phyloP scores from a whole-genome alignment of 495 filamentous ascomycete genomes.

The Haplographium delicatum region DNA sequence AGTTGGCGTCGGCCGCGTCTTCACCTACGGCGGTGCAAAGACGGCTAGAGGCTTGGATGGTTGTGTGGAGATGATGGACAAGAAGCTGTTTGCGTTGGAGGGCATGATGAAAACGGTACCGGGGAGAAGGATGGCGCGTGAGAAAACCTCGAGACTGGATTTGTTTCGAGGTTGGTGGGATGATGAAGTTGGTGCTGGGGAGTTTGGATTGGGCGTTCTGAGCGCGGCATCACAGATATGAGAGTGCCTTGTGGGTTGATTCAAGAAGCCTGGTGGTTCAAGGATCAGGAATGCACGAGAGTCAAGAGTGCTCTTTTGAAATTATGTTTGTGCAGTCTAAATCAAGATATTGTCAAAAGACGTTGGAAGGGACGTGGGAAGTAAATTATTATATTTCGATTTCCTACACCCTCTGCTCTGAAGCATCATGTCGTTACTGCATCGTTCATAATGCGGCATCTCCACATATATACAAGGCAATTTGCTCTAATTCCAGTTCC shows the following conservation, averaged over 20 bases:
- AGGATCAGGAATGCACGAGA: no score
- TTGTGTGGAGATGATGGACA: conserved; percentile 65
- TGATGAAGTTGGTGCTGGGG: background rate
- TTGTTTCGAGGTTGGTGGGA: conserved; percentile 3
- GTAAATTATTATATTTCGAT: no score
- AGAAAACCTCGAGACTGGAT: conserved; percentile 48
- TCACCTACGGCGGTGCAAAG: conserved; percentile 55
- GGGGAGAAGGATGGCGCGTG: conserved; percentile 58
- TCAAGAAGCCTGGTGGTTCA: no score
- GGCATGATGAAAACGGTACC: conserved; percentile 77
- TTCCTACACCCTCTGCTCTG: no score
- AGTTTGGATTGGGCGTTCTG: background rate
- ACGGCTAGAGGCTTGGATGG: conserved; percentile 43
- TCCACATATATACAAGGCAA: background rate
- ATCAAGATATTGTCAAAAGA: no score
- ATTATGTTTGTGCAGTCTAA: no score
- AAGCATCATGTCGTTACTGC: no score
- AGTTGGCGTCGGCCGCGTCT: conserved; percentile 69
- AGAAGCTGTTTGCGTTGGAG: conserved; percentile 67
- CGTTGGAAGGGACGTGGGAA: no score
- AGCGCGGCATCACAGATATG: no score
- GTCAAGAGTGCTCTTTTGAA: no score
- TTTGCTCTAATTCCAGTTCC: background rate
- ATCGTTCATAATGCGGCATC: background rate
- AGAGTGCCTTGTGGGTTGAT: no score